These are phyloP conservation scores for Lepidium sativum DNA, from an alignment of 345 rosid genomes.

Conservation along the genomic window DNA sequence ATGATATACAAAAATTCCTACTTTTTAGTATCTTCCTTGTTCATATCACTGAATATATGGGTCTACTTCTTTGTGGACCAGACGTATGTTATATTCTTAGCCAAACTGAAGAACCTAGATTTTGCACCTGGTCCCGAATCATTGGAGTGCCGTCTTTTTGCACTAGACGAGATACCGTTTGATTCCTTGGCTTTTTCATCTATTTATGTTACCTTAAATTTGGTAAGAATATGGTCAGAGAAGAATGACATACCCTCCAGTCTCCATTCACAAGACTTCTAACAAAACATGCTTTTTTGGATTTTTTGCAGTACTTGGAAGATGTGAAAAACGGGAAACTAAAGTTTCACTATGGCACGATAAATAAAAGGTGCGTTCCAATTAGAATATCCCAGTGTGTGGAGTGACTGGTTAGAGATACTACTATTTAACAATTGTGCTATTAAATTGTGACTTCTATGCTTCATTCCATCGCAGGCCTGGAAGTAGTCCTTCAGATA, in stretches of 20 bases:
- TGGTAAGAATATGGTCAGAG: conserved; percentile 44
- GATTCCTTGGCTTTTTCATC: conserved; percentile 93
- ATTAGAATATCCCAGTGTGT: neutral
- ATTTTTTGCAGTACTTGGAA: conserved; percentile 54
- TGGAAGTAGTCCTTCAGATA: conserved; percentile 85
- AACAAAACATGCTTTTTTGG: neutral
- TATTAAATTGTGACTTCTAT: neutral
- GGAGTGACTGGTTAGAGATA: neutral
- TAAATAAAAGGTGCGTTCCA: conserved; percentile 62
- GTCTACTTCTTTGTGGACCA: conserved; percentile 36
- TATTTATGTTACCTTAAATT: conserved; percentile 62
- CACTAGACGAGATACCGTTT: conserved; percentile 76
- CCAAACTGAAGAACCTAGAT: conserved; percentile 68
- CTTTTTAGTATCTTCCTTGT: neutral
- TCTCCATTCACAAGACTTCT: neutral
- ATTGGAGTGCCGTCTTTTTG: conserved; percentile 72
- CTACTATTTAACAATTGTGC: neutral
- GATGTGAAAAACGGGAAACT: conserved; percentile 57
- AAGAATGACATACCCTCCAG: neutral
- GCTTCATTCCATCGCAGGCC: conserved; percentile 45
- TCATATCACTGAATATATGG: neutral
- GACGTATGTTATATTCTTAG: conserved; percentile 89
- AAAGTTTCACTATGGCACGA: conserved; percentile 83
- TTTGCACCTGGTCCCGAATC: conserved; percentile 95
- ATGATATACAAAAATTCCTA: neutral